phyloP scores from a whole-genome alignment of 1,284 basidiomycete species.

The Marasmius fiardii region DNA sequence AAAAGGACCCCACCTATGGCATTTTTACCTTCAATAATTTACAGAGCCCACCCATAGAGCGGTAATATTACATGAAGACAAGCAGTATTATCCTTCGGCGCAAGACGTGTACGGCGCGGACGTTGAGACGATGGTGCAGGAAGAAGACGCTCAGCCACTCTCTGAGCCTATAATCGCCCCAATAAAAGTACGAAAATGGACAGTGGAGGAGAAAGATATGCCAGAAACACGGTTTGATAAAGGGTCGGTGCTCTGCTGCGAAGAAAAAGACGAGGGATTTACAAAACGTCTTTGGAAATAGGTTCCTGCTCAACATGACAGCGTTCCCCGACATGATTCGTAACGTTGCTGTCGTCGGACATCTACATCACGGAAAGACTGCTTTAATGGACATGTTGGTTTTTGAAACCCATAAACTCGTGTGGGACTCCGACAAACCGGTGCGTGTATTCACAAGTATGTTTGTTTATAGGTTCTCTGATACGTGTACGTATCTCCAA shows the following conservation, averaged over 20 bases:
- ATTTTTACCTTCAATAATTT: not conserved
- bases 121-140: slow-evolving; percentile 96
- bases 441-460: slow-evolving; percentile 44
- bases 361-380: slow-evolving; percentile 98
- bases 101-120: slow-evolving; percentile 90
- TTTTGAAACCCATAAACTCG: slow-evolving; percentile 93
- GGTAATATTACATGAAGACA: slow-evolving; percentile 94
- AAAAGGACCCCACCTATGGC: not conserved
- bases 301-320: slow-evolving; percentile 92
- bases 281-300: slow-evolving; percentile 30
- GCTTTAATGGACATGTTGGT: slow-evolving; percentile 96
- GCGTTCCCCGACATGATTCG: slow-evolving; percentile 93
- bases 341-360: slow-evolving; percentile 93
- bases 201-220: slow-evolving; percentile 89
- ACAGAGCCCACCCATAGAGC: slow-evolving; percentile 78
- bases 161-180: slow-evolving; percentile 96
- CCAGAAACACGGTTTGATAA: slow-evolving; percentile 93
- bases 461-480: not conserved
- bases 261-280: not conserved
- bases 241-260: slow-evolving; percentile 54
- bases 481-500: slow-evolving; percentile 15
- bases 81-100: slow-evolving; percentile 96
- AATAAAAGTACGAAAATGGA: slow-evolving; percentile 90
- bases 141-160: slow-evolving; percentile 96
- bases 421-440: slow-evolving; percentile 87